These are phyloP conservation scores for Ambrosiella xylebori DNA, from an alignment of 2,329 filamentous ascomycete genomes.

Conservation along the genomic window DNA sequence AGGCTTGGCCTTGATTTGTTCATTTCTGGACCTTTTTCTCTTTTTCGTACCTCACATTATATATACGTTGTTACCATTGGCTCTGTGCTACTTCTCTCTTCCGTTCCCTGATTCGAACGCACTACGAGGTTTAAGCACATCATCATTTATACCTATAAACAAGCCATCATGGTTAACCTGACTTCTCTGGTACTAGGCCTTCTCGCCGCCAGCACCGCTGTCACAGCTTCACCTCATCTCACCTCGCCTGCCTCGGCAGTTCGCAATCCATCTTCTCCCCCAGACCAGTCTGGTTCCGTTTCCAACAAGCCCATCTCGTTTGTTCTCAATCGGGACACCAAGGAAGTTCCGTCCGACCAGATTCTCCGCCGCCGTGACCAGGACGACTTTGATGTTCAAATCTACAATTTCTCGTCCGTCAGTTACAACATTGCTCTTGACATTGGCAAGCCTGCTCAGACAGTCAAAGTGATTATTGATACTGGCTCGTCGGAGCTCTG, in stretches of 20 bases:
- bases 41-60: background rate
- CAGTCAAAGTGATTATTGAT: slow-evolving; percentile 25
- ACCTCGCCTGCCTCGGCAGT: slow-evolving; percentile 1
- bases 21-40: background rate
- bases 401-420: slow-evolving; percentile 16
- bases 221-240: background rate
- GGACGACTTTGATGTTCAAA: slow-evolving; percentile 12
- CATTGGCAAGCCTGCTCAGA: slow-evolving; percentile 23
- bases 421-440: slow-evolving; percentile 24
- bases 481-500: slow-evolving; percentile 26
- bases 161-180: slow-evolving; percentile 1
- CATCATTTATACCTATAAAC: background rate
- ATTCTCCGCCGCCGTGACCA: slow-evolving; percentile 3
- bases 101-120: background rate
- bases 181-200: slow-evolving; percentile 4
- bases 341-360: slow-evolving; percentile 2
- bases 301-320: slow-evolving; percentile 6
- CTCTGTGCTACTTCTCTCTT: background rate
- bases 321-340: slow-evolving; percentile 3
- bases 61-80: background rate
- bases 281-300: background rate
- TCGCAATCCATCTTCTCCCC: background rate
- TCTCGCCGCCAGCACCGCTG: slow-evolving; percentile 2
- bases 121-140: background rate
- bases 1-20: background rate